Conservation (phyloP, 2,329 filamentous ascomycete species). For the Emmonsiellopsis sp. region DNA sequence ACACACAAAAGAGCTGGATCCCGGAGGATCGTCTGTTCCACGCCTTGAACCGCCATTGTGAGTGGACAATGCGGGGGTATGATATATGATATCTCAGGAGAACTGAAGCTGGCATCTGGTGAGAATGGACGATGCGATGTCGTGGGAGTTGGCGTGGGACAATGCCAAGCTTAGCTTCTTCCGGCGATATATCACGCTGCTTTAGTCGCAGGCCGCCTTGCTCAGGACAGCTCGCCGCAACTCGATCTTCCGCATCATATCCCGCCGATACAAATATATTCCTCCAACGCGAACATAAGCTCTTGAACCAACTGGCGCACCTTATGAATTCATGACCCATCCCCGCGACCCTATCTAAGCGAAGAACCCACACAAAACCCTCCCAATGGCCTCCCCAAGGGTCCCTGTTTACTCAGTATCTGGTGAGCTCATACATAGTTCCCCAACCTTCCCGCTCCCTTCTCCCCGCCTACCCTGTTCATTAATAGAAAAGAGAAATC, state of each 20-base stretch:
- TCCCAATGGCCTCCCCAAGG: slow-evolving; percentile 25
- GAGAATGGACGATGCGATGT: not conserved
- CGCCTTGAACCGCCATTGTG: slow-evolving; percentile 67
- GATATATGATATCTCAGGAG: not conserved
- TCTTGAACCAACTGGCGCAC: no score
- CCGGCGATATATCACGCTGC: not conserved
- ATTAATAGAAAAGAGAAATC: not conserved
- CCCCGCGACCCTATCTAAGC: not conserved
- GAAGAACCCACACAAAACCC: not conserved
- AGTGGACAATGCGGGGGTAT: slow-evolving; percentile 3
- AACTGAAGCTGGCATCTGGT: not conserved
- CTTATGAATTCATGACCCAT: not conserved
- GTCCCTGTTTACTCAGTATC: slow-evolving; percentile 38
- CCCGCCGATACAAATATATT: not conserved
- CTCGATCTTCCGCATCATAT: not conserved
- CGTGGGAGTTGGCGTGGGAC: not conserved
- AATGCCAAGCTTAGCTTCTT: not conserved
- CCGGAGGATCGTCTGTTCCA: slow-evolving; percentile 91
- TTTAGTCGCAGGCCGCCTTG: not conserved
- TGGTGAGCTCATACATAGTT: slow-evolving; percentile 27
- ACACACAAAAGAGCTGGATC: slow-evolving; percentile 96
- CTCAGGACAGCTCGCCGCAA: slow-evolving; percentile 3
- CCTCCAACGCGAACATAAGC: not conserved
- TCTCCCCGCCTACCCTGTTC: not conserved
- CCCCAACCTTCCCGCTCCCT: slow-evolving; percentile 9